These are phyloP conservation scores for Epichloe bromicola DNA, from an alignment of 2,329 filamentous ascomycete species.

Conservation along the genomic window DNA sequence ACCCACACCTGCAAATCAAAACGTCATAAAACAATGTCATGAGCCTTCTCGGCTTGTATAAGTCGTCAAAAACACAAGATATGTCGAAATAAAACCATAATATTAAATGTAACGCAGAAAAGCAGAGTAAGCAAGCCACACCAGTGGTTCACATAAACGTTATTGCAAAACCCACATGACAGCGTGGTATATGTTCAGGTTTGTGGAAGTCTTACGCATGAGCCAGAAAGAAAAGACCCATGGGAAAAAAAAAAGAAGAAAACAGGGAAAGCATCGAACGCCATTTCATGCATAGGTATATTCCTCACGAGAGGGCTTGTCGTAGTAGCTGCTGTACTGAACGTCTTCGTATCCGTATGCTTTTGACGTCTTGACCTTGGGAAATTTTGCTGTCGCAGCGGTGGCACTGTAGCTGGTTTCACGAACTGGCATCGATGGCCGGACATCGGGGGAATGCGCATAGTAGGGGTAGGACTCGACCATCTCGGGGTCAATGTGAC, in stretches of 20 bases:
- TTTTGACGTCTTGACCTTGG: conserved; percentile 24
- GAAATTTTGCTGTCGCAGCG: conserved; percentile 10
- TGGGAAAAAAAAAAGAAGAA: not conserved
- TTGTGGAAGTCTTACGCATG: not conserved
- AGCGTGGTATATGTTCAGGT: not conserved
- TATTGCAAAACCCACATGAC: not conserved
- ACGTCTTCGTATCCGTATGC: conserved; percentile 18
- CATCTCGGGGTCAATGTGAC: conserved; percentile 13
- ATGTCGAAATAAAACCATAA: not conserved
- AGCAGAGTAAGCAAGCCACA: not conserved
- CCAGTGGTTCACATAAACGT: not conserved
- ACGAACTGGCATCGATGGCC: conserved; percentile 18
- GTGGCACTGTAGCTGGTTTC: conserved; percentile 19
- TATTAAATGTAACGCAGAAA: not conserved
- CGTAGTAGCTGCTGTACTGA: conserved; percentile 19
- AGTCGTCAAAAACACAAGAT: conserved; percentile 1
- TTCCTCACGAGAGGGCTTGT: conserved; percentile 14
- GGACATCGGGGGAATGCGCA: conserved; percentile 14
- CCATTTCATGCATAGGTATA: conserved; percentile 12
- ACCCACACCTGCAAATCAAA: not conserved
- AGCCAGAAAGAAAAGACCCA: not conserved
- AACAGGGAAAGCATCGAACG: conserved; percentile 3
- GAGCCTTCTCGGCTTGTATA: not conserved
- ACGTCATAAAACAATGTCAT: not conserved
- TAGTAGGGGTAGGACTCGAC: conserved; percentile 13